A percentile compares a stretch with the other conserved stretches of the same genome.
Evolutionary conservation across 805 yeast genomes (phyloP).

Genomic region (Myxozyma vanderwaltii): DNA sequence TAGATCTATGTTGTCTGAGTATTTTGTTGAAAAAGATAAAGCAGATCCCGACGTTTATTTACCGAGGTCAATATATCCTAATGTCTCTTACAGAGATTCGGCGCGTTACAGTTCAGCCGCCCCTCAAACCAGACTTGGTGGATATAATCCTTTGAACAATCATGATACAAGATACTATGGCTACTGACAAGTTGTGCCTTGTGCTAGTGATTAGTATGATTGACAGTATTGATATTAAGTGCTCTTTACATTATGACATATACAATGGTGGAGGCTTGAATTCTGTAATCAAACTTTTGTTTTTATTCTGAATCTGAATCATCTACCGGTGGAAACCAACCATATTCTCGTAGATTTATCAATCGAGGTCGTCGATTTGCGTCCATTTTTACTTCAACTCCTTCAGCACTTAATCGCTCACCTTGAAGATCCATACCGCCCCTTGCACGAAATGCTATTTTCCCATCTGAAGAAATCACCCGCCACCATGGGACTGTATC

Average conservation of each 20-base stretch:
- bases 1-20: neutral
- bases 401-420: slow-evolving; percentile 51
- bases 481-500: slow-evolving; percentile 78
- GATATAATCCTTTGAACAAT: too few species aligned
- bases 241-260: too few species aligned
- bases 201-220: too few species aligned
- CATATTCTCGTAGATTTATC: slow-evolving; percentile 48
- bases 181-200: neutral
- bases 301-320: slow-evolving; percentile 15
- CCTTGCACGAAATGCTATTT: slow-evolving; percentile 53
- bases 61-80: neutral
- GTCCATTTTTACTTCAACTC: slow-evolving; percentile 41
- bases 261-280: too few species aligned
- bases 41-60: neutral
- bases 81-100: too few species aligned
- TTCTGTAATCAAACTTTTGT: neutral
- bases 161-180: neutral
- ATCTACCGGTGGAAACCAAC: slow-evolving; percentile 64
- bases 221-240: too few species aligned
- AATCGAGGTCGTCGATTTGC: slow-evolving; percentile 44
- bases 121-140: too few species aligned
- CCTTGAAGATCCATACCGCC: slow-evolving; percentile 53
- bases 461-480: slow-evolving; percentile 65
- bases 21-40: neutral
- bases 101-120: too few species aligned